Evolutionary conservation across 2,329 filamentous ascomycete species (phyloP), one percentile per base, ranked within the genome.

Genomic region (Pseudocercospora musae): DNA sequence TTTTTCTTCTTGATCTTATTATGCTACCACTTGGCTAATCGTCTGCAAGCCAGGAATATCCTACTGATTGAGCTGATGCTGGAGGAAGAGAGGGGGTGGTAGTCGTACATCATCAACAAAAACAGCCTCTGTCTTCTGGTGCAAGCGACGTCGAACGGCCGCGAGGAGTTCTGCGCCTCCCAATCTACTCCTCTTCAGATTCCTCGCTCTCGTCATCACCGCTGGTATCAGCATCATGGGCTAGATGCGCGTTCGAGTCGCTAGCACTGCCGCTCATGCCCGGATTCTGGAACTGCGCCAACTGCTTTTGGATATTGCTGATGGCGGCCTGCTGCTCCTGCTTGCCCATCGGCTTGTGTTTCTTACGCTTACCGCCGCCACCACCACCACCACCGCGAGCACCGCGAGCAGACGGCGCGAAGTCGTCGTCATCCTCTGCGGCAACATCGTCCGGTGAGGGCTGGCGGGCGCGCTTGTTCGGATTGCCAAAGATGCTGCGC

Each of bases 261-360:
- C 64, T 68, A 57, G 63, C 66, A 55, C 64, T 66, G 56, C 68
- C 69, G 57, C 66, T 66, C 40, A 57, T 62, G 18, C 62, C 68
- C 56, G 60, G 59, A 42, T 68, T 62, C 29, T 68, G 59, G 63
- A 74, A 74, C 52, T 70, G 69, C 44, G 71, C 81, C 68, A 88
- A 80, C 66, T 86, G 82, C 72, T 85, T 82, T 67, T 85, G 82
- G 23, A 90, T 81, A 73, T 85, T 80, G 67, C 84, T 80, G 70
- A 91, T 88, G 67, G 85, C 87, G 46, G 84, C 81, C 72, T 89
- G 87, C 76, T 91, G 88, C 76, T 90, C 88, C 33, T 80, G 78
- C 77, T 89, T 89, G 76, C 86, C 87, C 88, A 91, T 91, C 1
- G 88, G 88, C 80, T 90, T 90, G 76, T 90, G 89, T 81, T 89